phyloP scores from a whole-genome alignment of 2,329 filamentous ascomycete species.

The Phyllosticta citriasiana region DNA sequence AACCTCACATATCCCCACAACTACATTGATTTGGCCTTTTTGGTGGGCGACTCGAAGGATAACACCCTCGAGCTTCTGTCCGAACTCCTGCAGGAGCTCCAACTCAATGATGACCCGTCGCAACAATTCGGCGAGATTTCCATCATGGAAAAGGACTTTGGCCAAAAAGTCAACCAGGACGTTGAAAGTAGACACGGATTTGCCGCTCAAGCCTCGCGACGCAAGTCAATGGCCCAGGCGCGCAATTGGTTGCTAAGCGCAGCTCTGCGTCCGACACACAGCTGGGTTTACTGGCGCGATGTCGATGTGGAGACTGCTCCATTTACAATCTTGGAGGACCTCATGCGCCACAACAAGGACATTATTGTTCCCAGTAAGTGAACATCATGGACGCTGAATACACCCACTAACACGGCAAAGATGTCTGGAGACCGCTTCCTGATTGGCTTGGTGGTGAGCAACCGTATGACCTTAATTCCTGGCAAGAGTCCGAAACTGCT shows the following conservation, averaged over 20 bases:
- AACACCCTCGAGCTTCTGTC: slow-evolving; percentile 69
- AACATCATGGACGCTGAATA: too few species aligned
- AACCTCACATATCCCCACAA: slow-evolving; percentile 98
- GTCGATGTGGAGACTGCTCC: slow-evolving; percentile 97
- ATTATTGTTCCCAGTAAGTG: slow-evolving; percentile 93
- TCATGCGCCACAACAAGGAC: slow-evolving; percentile 98
- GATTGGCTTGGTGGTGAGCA: slow-evolving; percentile 99
- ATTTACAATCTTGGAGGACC: slow-evolving; percentile 89
- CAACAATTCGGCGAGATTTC: slow-evolving; percentile 92
- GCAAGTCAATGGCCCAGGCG: slow-evolving; percentile 96
- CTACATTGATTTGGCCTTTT: slow-evolving; percentile 88
- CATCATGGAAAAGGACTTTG: slow-evolving; percentile 98
- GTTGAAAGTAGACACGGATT: slow-evolving; percentile 97
- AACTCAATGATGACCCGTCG: slow-evolving; percentile 67
- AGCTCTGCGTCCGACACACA: slow-evolving; percentile 85
- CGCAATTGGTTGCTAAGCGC: slow-evolving; percentile 95
- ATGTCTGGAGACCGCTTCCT: slow-evolving; percentile 96
- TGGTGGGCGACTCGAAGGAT: slow-evolving; percentile 96
- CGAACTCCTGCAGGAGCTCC: slow-evolving; percentile 65
- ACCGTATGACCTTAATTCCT: slow-evolving; percentile 96
- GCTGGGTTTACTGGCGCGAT: slow-evolving; percentile 99
- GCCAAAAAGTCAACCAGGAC: slow-evolving; percentile 94
- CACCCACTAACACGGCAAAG: slow-evolving; percentile 17
- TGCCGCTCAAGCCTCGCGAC: slow-evolving; percentile 81
- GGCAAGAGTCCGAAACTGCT: slow-evolving; percentile 98